A percentile compares a stretch with the other conserved stretches of the same genome.
Conservation (phyloP, 1,139 yeast genomes). For the Suhomyces panamericanus region DNA sequence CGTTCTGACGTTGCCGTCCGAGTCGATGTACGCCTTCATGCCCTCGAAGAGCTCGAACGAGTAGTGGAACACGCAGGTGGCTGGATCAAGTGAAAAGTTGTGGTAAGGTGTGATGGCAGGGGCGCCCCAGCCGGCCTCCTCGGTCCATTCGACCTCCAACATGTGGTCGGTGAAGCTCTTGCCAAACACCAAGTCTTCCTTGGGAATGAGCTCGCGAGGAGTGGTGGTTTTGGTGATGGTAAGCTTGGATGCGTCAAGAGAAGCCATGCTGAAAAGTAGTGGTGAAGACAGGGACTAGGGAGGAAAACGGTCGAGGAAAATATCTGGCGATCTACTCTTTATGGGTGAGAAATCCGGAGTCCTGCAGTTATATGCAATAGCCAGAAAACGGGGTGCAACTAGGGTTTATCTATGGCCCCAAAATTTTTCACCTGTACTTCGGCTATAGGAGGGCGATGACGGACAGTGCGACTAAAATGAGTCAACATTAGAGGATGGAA, state of each 20-base stretch:
- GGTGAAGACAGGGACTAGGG: too few relatives aligned
- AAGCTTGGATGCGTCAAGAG: constrained; percentile 70
- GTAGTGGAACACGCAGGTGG: constrained; percentile 87
- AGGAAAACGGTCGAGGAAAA: neutral
- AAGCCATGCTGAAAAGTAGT: constrained; percentile 7
- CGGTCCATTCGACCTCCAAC: constrained; percentile 83
- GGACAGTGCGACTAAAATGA: neutral
- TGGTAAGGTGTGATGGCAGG: constrained; percentile 89
- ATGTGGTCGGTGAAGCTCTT: constrained; percentile 87
- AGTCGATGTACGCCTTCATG: constrained; percentile 85
- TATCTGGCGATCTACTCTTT: too few relatives aligned
- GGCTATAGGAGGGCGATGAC: neutral
- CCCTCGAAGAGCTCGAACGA: constrained; percentile 97
- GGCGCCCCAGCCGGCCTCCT: constrained; percentile 74
- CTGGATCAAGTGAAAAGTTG: constrained; percentile 74
- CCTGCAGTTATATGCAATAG: too few relatives aligned
- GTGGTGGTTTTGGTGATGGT: constrained; percentile 53
- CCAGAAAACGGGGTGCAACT: neutral
- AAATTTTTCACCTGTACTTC: neutral
- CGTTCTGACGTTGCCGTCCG: constrained; percentile 67
- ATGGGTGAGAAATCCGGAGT: too few relatives aligned
- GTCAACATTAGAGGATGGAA: neutral
- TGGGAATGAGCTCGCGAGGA: constrained; percentile 69
- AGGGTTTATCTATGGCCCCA: neutral
- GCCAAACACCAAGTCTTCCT: constrained; percentile 81